phyloP scores from a whole-genome alignment of 169 alveolate species.

The Plasmodium reichenowi region DNA sequence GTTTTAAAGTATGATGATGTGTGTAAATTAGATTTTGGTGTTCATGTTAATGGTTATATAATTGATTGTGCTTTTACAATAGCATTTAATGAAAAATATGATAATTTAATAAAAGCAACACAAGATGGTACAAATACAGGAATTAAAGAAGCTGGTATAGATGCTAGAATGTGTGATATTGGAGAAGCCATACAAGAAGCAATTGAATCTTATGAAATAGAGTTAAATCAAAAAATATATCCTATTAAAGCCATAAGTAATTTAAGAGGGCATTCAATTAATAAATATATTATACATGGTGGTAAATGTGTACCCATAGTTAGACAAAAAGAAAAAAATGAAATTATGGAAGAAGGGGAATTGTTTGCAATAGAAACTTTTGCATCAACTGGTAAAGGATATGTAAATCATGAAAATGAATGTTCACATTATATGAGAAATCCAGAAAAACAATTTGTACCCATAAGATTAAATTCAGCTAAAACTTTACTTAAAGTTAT shows the following conservation, averaged over 20 bases:
- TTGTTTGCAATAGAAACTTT: conserved; percentile 99
- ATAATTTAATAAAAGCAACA: conserved; percentile 93
- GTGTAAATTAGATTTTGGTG: conserved; percentile 99
- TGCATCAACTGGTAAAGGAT: conserved; percentile 99
- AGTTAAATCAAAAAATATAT: conserved; percentile 92
- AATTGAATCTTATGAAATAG: conserved; percentile 97
- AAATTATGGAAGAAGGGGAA: conserved; percentile 99
- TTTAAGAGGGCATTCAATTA: conserved; percentile 99
- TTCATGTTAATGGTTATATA: conserved; percentile 98
- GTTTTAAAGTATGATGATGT: conserved; percentile 89
- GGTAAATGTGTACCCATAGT: conserved; percentile 99
- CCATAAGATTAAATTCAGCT: conserved; percentile 92
- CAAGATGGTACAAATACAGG: conserved; percentile 99
- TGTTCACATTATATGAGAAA: conserved; percentile 98
- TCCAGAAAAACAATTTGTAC: conserved; percentile 92
- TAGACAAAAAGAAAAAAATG: conserved; percentile 89
- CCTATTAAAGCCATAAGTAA: conserved; percentile 97
- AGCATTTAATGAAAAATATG: conserved; percentile 93
- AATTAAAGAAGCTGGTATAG: conserved; percentile 98
- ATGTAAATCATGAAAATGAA: conserved; percentile 90
- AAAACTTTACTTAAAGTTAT: conserved; percentile 94
- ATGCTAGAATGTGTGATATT: conserved; percentile 96
- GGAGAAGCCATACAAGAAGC: conserved; percentile 99
- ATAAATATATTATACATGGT: conserved; percentile 97
- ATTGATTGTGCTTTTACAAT: conserved; percentile 99